These are phyloP conservation scores for Tephrocybe rancida DNA, from an alignment of 768 basidiomycete genomes.

Conservation along the genomic window DNA sequence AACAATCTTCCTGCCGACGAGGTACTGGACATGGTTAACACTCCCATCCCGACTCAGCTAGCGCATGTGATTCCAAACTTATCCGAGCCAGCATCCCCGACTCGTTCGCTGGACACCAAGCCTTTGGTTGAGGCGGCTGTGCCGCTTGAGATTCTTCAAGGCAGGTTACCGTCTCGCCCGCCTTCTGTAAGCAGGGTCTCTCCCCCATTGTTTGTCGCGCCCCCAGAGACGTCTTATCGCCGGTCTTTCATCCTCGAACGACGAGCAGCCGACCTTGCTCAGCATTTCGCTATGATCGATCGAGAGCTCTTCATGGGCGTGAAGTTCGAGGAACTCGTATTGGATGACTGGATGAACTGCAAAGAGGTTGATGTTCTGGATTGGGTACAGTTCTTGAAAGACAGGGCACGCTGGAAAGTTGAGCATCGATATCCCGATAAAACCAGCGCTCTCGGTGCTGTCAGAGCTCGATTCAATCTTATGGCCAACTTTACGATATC, in stretches of 20 bases:
- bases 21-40: constrained; percentile 21
- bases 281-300: constrained; percentile 88
- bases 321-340: constrained; percentile 87
- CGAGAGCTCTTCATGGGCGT: constrained; percentile 83
- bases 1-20: constrained; percentile 1
- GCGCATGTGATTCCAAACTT: constrained; percentile 27
- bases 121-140: constrained; percentile 63
- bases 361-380: constrained; percentile 74
- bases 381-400: constrained; percentile 83
- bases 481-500: constrained; percentile 80
- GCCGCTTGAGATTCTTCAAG: constrained; percentile 66
- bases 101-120: constrained; percentile 42
- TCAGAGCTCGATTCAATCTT: constrained; percentile 84
- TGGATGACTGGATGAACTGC: constrained; percentile 67
- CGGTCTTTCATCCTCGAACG: constrained; percentile 74
- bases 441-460: constrained; percentile 71
- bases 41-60: constrained; percentile 36
- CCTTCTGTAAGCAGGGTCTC: constrained; percentile 23
- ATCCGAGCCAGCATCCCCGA: constrained; percentile 30
- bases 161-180: constrained; percentile 45
- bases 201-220: constrained; percentile 34
- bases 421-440: constrained; percentile 60
- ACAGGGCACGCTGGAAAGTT: constrained; percentile 67
- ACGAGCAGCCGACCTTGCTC: constrained; percentile 63
- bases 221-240: constrained; percentile 44